Evolutionary conservation across 83 land plant genomes (phyloP).

Genomic region (Picea abies): DNA sequence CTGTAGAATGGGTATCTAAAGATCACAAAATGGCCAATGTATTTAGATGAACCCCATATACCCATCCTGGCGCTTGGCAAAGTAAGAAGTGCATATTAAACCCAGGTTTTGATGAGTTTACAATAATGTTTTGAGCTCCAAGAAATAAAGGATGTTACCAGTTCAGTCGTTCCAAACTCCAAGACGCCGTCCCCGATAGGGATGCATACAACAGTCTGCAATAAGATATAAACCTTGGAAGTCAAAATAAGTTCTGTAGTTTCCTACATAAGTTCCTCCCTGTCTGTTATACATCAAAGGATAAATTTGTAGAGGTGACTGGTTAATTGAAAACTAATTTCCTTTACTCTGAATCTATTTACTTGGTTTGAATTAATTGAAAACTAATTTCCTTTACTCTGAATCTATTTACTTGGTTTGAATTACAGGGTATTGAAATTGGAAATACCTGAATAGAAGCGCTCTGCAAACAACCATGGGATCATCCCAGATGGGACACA

Average conservation of each 20-base stretch:
- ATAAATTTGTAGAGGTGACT: not conserved
- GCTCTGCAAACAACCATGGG: constrained; percentile 9
- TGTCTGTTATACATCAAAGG: not conserved
- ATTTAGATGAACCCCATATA: no score
- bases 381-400: no score
- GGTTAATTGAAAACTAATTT: not conserved
- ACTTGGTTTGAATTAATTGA: no score
- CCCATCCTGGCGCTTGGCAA: no score
- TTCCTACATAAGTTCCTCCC: not conserved
- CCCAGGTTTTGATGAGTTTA: no score
- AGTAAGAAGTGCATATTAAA: no score
- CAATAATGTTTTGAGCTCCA: no score
- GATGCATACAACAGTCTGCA: constrained; percentile 93
- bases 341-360: no score
- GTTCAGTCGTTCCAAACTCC: constrained; percentile 78
- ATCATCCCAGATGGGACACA: not conserved
- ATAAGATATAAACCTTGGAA: constrained; percentile 8
- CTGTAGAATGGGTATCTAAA: no score
- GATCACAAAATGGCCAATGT: no score
- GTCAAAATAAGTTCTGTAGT: not conserved
- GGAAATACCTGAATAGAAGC: constrained; percentile 18
- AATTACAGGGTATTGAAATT: not conserved
- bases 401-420: no score
- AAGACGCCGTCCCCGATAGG: constrained; percentile 80
- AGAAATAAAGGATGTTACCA: constrained; percentile 33